Percentiles rank a stretch among this genome's conserved stretches.
These are phyloP conservation scores for Pythium chondricola DNA, from an alignment of 352 stramenopile species.

Conservation along the genomic window DNA sequence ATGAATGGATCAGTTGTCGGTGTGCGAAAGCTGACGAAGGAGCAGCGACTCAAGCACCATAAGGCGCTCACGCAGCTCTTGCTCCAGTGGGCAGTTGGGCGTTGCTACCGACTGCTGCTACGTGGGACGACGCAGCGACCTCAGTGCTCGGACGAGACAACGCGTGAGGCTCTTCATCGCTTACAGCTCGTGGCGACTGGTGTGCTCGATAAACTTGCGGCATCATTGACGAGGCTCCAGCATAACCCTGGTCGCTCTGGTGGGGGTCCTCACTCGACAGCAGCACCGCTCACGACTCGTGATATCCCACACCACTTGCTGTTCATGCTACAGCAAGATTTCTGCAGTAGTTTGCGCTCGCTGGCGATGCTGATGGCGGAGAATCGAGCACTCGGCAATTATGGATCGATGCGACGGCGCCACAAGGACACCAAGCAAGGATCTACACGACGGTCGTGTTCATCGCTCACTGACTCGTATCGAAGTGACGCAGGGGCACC, in stretches of 20 bases:
- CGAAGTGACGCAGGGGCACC: not conserved
- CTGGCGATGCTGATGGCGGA: constrained; percentile 2
- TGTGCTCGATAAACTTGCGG: constrained; percentile 8
- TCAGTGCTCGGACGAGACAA: constrained; percentile 14
- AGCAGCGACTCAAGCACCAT: constrained; percentile 11
- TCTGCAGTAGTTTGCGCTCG: constrained; percentile 29
- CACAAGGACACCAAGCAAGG: not conserved
- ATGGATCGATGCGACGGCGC: not conserved
- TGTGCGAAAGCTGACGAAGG: constrained; percentile 12
- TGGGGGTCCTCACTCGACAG: too few species aligned
- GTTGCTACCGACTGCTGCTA: constrained; percentile 50
- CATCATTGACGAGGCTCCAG: not conserved
- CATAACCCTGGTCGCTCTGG: too few species aligned
- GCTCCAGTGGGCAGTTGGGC: constrained; percentile 51
- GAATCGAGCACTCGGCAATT: too few species aligned
- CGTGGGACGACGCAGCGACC: constrained; percentile 18
- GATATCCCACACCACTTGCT: constrained; percentile 16
- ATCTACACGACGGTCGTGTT: constrained; percentile 2
- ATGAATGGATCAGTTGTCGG: not conserved
- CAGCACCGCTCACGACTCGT: not conserved
- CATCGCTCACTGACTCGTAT: not conserved
- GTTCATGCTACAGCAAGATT: constrained; percentile 69
- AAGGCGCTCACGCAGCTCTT: constrained; percentile 25
- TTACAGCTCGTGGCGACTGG: constrained; percentile 1
- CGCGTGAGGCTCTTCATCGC: constrained; percentile 14